These are phyloP conservation scores for Exophiala lecanii-corni DNA, from an alignment of 2,329 filamentous ascomycete genomes.

Conservation along the genomic window DNA sequence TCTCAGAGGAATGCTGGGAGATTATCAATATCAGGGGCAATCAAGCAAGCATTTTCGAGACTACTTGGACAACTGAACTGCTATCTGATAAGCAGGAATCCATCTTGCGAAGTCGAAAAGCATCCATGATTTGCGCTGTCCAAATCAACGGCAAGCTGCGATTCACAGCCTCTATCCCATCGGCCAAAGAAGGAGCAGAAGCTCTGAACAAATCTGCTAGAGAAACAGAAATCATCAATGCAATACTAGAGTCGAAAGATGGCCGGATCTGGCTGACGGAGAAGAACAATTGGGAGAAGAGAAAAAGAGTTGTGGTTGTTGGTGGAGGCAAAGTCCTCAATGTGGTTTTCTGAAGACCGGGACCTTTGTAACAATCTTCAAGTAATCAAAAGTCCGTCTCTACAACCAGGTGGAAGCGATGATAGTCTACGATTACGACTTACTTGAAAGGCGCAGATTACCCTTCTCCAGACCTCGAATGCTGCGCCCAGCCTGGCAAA, in stretches of 20 bases:
- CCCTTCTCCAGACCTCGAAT: too few relatives aligned
- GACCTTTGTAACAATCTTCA: background rate
- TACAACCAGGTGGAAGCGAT: background rate
- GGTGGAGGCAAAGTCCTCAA: constrained; percentile 66
- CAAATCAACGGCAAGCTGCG: constrained; percentile 77
- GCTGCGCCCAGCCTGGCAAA: too few relatives aligned
- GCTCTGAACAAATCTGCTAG: constrained; percentile 33
- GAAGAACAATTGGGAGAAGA: constrained; percentile 46
- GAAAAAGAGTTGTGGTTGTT: constrained; percentile 64
- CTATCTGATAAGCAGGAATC: constrained; percentile 36
- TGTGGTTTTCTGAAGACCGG: constrained; percentile 53
- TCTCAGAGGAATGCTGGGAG: constrained; percentile 77
- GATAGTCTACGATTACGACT: too few relatives aligned
- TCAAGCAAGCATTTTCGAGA: constrained; percentile 38
- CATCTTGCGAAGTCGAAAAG: constrained; percentile 48
- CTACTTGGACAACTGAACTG: constrained; percentile 54
- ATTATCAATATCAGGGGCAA: constrained; percentile 46
- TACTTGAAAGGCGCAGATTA: too few relatives aligned
- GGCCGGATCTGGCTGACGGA: constrained; percentile 54
- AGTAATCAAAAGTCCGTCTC: background rate
- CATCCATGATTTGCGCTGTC: constrained; percentile 57
- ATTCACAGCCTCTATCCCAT: constrained; percentile 60
- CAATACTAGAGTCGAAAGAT: constrained; percentile 58
- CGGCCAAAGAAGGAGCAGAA: constrained; percentile 32
- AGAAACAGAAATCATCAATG: constrained; percentile 56